These are phyloP conservation scores for Trichoderma asperelloides DNA, from an alignment of 495 filamentous ascomycete genomes.

Conservation along the genomic window DNA sequence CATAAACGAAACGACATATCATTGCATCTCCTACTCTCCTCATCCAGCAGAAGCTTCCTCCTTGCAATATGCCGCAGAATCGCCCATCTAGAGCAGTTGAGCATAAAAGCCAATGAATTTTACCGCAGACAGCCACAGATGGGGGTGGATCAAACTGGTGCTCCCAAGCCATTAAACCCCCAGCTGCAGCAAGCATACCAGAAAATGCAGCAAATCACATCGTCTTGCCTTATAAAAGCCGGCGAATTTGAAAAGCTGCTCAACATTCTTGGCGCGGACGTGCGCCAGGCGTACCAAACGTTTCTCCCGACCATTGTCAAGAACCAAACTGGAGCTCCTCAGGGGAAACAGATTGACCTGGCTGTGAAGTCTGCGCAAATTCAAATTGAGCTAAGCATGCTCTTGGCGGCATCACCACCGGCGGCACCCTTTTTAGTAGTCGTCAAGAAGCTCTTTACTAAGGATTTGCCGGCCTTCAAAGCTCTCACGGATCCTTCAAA, in stretches of 20 bases:
- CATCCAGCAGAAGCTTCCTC: conserved; percentile 63
- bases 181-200: conserved; percentile 38
- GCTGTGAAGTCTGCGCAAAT: conserved; percentile 26
- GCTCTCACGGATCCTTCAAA: conserved; percentile 31
- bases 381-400: conserved; percentile 40
- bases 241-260: conserved; percentile 43
- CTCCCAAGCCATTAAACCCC: conserved; percentile 20
- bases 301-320: conserved; percentile 26
- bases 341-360: conserved; percentile 25
- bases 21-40: conserved; percentile 62
- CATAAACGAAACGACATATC: conserved; percentile 41
- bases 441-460: conserved; percentile 36
- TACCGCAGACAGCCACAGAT: conserved; percentile 18
- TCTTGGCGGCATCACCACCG: conserved; percentile 36
- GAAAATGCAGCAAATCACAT: conserved; percentile 34
- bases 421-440: conserved; percentile 37
- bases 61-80: conserved; percentile 59
- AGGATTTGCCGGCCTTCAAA: conserved; percentile 31
- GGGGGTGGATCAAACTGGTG: conserved; percentile 8
- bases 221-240: conserved; percentile 33
- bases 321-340: conserved; percentile 17
- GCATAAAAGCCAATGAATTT: conserved; percentile 27
- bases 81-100: conserved; percentile 33
- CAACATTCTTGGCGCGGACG: conserved; percentile 29
- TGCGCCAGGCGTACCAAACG: conserved; percentile 38